These are phyloP conservation scores for Pseudotulostoma volvatum DNA, from an alignment of 495 filamentous ascomycete genomes.

Conservation along the genomic window DNA sequence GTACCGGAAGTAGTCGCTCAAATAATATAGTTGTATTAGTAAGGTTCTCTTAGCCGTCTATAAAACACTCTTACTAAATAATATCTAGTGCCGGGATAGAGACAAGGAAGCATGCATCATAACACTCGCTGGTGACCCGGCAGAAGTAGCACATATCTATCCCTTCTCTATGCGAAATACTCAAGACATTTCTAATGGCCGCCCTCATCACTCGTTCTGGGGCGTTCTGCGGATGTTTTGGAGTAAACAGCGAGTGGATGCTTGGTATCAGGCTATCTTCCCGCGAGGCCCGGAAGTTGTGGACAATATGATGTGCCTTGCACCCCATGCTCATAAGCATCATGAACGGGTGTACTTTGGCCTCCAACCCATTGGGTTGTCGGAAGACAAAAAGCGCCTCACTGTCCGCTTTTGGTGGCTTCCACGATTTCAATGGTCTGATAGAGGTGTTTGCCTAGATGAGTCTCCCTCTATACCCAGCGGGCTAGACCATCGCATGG, in stretches of 20 bases:
- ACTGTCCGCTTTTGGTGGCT: conserved; percentile 1
- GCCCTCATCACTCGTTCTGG: background rate
- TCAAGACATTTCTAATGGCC: background rate
- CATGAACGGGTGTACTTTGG: background rate
- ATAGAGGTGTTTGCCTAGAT: background rate
- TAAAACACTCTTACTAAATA: background rate
- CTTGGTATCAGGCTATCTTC: conserved; percentile 2
- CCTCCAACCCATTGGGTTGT: background rate
- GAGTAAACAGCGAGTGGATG: background rate
- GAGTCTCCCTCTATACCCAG: background rate
- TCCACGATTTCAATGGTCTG: background rate
- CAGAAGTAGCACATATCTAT: background rate
- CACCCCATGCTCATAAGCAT: conserved; percentile 1
- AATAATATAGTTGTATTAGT: background rate
- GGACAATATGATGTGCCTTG: conserved; percentile 3
- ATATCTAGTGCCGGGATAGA: background rate
- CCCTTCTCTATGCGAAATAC: background rate
- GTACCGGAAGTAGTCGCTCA: background rate
- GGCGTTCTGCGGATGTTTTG: background rate
- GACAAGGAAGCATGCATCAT: background rate
- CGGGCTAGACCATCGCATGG: background rate
- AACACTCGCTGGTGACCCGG: background rate
- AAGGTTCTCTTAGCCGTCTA: background rate
- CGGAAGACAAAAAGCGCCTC: background rate
- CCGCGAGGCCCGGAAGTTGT: background rate